Percentiles rank a stretch among this genome's conserved stretches.
phyloP scores from a whole-genome alignment of 1,139 yeast species.

The Spencermartinsiella ligniputridi region DNA sequence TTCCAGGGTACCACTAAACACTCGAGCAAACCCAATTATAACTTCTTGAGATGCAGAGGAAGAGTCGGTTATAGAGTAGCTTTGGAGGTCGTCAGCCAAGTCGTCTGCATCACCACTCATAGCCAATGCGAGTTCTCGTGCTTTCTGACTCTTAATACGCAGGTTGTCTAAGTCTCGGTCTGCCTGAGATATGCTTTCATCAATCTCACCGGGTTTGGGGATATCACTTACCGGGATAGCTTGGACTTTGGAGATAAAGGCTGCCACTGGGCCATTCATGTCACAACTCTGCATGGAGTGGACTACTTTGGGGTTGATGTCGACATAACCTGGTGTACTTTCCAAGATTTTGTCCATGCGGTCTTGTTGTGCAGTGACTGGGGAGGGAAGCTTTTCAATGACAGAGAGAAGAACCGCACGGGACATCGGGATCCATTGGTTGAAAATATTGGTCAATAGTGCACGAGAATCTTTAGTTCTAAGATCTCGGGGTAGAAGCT shows the following conservation, averaged over 20 bases:
- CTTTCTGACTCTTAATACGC: slow-evolving; percentile 60
- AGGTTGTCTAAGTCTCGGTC: slow-evolving; percentile 48
- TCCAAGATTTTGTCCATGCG: slow-evolving; percentile 67
- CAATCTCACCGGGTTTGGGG: slow-evolving; percentile 46
- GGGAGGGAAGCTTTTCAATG: slow-evolving; percentile 82
- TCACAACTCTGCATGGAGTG: slow-evolving; percentile 64
- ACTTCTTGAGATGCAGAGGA: slow-evolving; percentile 35
- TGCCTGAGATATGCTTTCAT: slow-evolving; percentile 11
- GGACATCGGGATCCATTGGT: slow-evolving; percentile 94
- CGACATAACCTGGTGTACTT: slow-evolving; percentile 47
- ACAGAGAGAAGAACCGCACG: slow-evolving; percentile 81
- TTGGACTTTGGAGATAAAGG: slow-evolving; percentile 85
- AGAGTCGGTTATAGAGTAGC: slow-evolving; percentile 21
- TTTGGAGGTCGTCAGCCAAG: slow-evolving; percentile 15
- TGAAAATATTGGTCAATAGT: slow-evolving; percentile 64
- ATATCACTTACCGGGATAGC: slow-evolving; percentile 79
- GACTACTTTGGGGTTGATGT: slow-evolving; percentile 48
- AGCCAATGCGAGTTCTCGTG: slow-evolving; percentile 46
- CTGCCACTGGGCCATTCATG: slow-evolving; percentile 57
- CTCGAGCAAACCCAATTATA: slow-evolving; percentile 80
- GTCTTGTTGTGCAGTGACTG: slow-evolving; percentile 63
- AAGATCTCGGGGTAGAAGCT: slow-evolving; percentile 69
- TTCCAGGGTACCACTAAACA: slow-evolving; percentile 76
- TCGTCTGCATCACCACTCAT: slow-evolving; percentile 53
- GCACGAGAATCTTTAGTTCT: slow-evolving; percentile 71